phyloP scores from a whole-genome alignment of 2,329 filamentous ascomycete species.

The Aureobasidium leucospermi region DNA sequence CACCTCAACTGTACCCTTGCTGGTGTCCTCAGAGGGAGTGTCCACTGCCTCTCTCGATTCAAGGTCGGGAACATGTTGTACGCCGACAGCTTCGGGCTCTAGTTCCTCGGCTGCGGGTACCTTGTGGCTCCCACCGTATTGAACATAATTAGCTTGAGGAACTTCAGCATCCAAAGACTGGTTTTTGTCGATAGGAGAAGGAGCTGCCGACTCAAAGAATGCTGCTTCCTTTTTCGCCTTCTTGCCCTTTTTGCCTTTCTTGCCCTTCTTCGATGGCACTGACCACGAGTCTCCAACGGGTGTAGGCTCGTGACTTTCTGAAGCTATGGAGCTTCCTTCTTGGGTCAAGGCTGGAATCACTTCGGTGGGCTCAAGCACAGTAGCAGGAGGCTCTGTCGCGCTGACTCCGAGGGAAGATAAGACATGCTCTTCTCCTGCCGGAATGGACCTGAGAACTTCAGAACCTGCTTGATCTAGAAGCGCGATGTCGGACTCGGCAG shows the following conservation, averaged over 20 bases:
- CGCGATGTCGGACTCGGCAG: not conserved
- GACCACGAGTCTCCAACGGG: not conserved
- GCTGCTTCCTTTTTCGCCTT: not conserved
- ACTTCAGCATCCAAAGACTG: not conserved
- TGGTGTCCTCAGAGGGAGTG: no score
- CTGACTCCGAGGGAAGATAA: not conserved
- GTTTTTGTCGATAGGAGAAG: not conserved
- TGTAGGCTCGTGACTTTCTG: not conserved
- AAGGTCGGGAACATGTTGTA: no score
- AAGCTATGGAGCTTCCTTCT: not conserved
- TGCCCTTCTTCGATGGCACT: slow-evolving; percentile 8
- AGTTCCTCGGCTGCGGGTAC: no score
- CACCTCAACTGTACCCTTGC: no score
- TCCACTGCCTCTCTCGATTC: no score
- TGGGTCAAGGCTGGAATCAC: not conserved
- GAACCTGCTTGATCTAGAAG: no score
- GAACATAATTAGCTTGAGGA: no score
- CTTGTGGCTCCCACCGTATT: no score
- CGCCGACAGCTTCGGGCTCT: no score
- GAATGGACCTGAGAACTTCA: no score
- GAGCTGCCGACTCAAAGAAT: not conserved
- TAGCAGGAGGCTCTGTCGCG: not conserved
- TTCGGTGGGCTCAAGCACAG: not conserved
- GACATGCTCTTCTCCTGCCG: not conserved
- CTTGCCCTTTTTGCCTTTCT: slow-evolving; percentile 25